Conservation (phyloP, 2,329 filamentous ascomycete genomes). For the Ascochyta fabae region DNA sequence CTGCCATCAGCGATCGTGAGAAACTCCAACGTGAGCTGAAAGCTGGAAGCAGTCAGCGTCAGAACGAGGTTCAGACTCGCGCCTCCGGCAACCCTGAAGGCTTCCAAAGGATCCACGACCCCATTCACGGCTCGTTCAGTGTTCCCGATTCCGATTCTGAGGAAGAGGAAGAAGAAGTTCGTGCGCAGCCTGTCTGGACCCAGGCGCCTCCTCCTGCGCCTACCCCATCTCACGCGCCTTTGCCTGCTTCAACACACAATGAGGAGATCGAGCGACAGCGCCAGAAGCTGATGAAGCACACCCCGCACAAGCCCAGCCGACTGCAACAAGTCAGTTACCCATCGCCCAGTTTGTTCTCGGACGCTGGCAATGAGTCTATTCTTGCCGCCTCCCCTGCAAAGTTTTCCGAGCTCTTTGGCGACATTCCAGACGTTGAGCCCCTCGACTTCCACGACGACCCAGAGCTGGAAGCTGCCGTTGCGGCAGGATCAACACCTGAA, state of each 20-base stretch:
- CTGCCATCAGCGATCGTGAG: slow-evolving; percentile 24
- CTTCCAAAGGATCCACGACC: slow-evolving; percentile 10
- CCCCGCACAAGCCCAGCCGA: slow-evolving; percentile 43
- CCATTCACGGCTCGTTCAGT: slow-evolving; percentile 22
- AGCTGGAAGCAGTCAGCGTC: not conserved
- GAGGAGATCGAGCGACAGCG: slow-evolving; percentile 40
- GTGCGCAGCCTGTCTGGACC: slow-evolving; percentile 38
- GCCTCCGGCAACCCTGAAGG: slow-evolving; percentile 27
- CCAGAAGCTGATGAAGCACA: slow-evolving; percentile 41
- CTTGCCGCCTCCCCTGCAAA: slow-evolving; percentile 28
- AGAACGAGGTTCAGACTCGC: slow-evolving; percentile 24
- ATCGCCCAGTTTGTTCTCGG: slow-evolving; percentile 39
- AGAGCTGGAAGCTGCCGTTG: slow-evolving; percentile 20
- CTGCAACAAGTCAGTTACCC: slow-evolving; percentile 44
- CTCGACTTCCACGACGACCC: slow-evolving; percentile 27
- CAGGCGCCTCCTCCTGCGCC: slow-evolving; percentile 46
- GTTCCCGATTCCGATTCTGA: slow-evolving; percentile 23
- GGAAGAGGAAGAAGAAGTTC: slow-evolving; percentile 38
- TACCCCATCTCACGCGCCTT: slow-evolving; percentile 41
- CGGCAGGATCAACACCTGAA: slow-evolving; percentile 13
- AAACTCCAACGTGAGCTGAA: slow-evolving; percentile 15
- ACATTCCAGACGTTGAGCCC: slow-evolving; percentile 28
- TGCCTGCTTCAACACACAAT: slow-evolving; percentile 14
- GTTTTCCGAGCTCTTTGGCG: slow-evolving; percentile 20
- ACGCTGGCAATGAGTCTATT: slow-evolving; percentile 32